These are phyloP conservation scores for Thelonectria olida DNA, from an alignment of 2,329 filamentous ascomycete genomes.

Conservation along the genomic window DNA sequence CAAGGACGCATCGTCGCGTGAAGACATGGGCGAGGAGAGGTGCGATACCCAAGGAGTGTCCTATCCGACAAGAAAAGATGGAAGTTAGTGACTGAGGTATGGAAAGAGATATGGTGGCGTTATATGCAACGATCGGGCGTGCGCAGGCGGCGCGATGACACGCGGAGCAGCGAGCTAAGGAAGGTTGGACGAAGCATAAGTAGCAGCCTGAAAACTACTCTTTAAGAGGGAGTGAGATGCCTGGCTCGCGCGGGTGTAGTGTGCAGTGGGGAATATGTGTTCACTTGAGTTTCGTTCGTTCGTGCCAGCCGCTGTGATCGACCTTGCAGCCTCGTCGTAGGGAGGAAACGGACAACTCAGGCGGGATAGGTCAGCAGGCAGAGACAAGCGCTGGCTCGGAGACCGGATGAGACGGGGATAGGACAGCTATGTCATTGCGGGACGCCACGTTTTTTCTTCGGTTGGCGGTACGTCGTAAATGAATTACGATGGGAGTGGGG, in stretches of 20 bases:
- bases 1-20: constrained; percentile 48
- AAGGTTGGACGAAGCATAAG: background rate
- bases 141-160: constrained; percentile 1
- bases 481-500: background rate
- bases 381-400: constrained; percentile 14
- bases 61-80: constrained; percentile 32
- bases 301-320: constrained; percentile 6
- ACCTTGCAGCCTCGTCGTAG: constrained; percentile 33
- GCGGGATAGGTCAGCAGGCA: constrained; percentile 28
- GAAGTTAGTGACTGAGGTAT: constrained; percentile 31
- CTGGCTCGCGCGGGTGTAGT: background rate
- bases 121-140: constrained; percentile 2
- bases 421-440: constrained; percentile 37
- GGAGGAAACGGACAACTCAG: background rate
- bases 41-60: constrained; percentile 63
- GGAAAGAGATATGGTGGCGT: background rate
- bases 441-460: constrained; percentile 17
- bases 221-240: background rate
- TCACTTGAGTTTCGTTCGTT: background rate
- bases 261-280: background rate
- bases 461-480: background rate
- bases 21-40: constrained; percentile 50
- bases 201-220: background rate
- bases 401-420: constrained; percentile 17
- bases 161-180: constrained; percentile 6